Evolutionary conservation across 805 yeast genomes (phyloP), one percentile per base, ranked within the genome.

Genomic region (Alloascoidea africana): DNA sequence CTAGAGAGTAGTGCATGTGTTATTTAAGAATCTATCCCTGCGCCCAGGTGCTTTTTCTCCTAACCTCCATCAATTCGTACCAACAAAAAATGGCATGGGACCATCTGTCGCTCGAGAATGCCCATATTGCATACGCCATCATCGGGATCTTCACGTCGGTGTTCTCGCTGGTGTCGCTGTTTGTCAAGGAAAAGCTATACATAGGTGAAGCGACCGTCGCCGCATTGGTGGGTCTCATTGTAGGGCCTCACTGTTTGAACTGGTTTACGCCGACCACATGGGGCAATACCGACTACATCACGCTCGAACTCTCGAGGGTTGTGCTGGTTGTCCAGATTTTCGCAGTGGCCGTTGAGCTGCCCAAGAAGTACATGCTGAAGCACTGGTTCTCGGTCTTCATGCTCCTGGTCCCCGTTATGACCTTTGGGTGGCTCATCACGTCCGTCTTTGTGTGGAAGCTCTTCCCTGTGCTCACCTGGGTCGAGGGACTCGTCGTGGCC

Each of bases 161-260:
- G 17, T 87, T 86, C 57, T 82, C 94, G 3, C 63, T 86, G 13
- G 70, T 81, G 2, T 87, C 96, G 0, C 65, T 84, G 18, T 73
- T 83, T 49, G 76, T 85, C 35, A 86, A 86, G 53, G 95, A 86
- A 54, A 70, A 73, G 46, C 66, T 85, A 8, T 86, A 80, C 52
- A 77, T 86, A 15, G 95, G 96, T 44, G 96, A 86, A 56, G 94
- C 96, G 4, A 77, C 91, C 0, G 83, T 84, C 2, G 94, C 95
- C 0, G 74, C 89, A 2, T 63, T 84, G 3, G 80, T 81, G 33
- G 96, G 96, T 1, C 62, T 85, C 6, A 82, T 86, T 15, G 74
- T 86, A 5, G 96, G 96, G 0, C 96, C 96, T 0, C 84, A 81
- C 49, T 79, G 84, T 50, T 58, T 85, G 23, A 59, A 75, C 40